Percentiles rank a stretch among this genome's conserved stretches.
Evolutionary conservation across 164 flowering plant genomes (phyloP).

Genomic region (Akebia trifoliata): DNA sequence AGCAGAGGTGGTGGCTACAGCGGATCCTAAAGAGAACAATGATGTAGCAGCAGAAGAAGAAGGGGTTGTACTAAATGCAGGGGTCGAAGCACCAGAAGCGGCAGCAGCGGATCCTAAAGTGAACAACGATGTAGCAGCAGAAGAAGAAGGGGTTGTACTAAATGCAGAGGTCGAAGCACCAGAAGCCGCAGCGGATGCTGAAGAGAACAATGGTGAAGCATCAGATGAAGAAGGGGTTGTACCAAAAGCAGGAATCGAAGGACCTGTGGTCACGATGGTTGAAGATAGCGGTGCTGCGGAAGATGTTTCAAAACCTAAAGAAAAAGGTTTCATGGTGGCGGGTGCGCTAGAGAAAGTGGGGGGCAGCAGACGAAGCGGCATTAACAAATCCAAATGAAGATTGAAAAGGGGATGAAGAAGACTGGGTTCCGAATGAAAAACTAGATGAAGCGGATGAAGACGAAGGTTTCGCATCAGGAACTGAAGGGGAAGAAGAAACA

Average conservation of each 20-base stretch:
- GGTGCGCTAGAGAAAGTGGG: constrained; percentile 18
- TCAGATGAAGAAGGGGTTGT: no score
- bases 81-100: constrained; percentile 27
- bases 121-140: no score
- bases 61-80: constrained; percentile 19
- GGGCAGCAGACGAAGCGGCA: constrained; percentile 16
- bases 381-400: constrained; percentile 24
- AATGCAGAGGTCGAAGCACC: no score
- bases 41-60: constrained; percentile 21
- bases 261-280: constrained; percentile 31
- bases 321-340: constrained; percentile 20
- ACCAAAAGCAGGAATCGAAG: no score
- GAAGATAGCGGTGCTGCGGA: constrained; percentile 35
- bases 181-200: no score
- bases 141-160: no score
- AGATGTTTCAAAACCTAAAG: constrained; percentile 27
- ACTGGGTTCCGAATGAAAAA: constrained; percentile 46
- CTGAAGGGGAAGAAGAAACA: constrained; percentile 16
- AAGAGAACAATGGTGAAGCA: no score
- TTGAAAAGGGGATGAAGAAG: constrained; percentile 25
- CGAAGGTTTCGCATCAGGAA: constrained; percentile 13
- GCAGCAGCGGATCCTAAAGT: no score
- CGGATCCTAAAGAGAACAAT: constrained; percentile 19
- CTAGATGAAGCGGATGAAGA: constrained; percentile 23
- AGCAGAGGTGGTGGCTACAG: constrained; percentile 15